Evolutionary conservation across 2,329 filamentous ascomycete genomes (phyloP), one percentile per base, ranked within the genome.

Genomic region (Aureobasidium sp.): DNA sequence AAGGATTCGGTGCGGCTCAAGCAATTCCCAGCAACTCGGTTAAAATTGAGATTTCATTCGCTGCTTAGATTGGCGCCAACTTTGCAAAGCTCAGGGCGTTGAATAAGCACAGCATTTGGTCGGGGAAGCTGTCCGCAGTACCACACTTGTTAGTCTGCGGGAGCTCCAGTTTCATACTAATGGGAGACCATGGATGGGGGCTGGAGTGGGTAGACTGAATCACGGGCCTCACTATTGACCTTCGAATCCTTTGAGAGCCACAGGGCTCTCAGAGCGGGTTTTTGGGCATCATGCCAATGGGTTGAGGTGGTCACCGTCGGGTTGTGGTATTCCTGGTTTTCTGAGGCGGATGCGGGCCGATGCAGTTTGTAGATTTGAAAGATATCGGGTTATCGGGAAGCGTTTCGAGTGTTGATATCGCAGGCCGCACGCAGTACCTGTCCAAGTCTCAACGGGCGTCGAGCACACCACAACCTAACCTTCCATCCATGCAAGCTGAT

Each of bases 11-110:
- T 22, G 40, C 53, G 53, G 53, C 53, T 57, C 39, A n/a, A 35
- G 9, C 29, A 39, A 39, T 48, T 59, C 56, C 56, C 56, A 59
- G 56, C 44, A 59, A 59, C 42, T 59, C 44, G 56, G 56, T 59
- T 48, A 47, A 8, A 37, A 59, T 39, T 48, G 42, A 59, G 56
- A 59, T 49, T 48, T 59, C 14, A 39, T 48, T 44, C 37, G 17
- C 17, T 47, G 40, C 39, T 24, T 27, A 59, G 44, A 59, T 48
- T 47, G 56, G 44, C 53, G 53, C 29, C 40, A 57, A 57, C 53
- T 57, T 29, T 57, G 39, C 11, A 40, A 9, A 45, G 40, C 53
- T 57, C 53, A 45, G 40, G 29, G 42, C 53, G 53, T 44, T 39
- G 42, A 49, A 35, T 15, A 39, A 48, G 56, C 56, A 59, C 56